These are phyloP conservation scores for Paraphoma chrysanthemicola DNA, from an alignment of 2,329 filamentous ascomycete species.

Conservation along the genomic window DNA sequence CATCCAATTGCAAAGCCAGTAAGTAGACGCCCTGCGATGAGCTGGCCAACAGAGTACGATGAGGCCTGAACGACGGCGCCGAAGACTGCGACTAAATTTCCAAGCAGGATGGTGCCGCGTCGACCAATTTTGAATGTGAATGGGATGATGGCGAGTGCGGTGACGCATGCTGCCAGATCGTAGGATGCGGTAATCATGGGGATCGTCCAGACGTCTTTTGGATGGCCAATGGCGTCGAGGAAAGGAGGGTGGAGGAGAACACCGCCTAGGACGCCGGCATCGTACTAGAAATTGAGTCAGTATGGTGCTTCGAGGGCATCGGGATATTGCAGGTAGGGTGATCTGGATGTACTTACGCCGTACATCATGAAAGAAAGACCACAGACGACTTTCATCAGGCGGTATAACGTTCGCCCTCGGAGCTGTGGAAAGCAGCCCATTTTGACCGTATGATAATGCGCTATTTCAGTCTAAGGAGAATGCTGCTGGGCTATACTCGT, in stretches of 20 bases:
- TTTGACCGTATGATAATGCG: not conserved
- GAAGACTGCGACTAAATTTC: slow-evolving; percentile 44
- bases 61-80: slow-evolving; percentile 46
- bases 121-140: slow-evolving; percentile 48
- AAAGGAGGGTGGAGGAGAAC: slow-evolving; percentile 21
- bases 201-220: slow-evolving; percentile 15
- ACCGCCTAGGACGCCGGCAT: slow-evolving; percentile 24
- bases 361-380: slow-evolving; percentile 18
- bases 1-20: slow-evolving; percentile 59
- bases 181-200: slow-evolving; percentile 20
- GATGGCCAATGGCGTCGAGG: slow-evolving; percentile 18
- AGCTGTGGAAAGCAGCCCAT: slow-evolving; percentile 11
- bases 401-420: slow-evolving; percentile 13
- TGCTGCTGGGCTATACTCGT: too few species aligned
- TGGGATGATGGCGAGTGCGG: slow-evolving; percentile 32
- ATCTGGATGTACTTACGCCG: slow-evolving; percentile 11
- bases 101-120: slow-evolving; percentile 48
- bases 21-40: slow-evolving; percentile 57
- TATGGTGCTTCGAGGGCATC: not conserved
- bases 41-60: slow-evolving; percentile 49
- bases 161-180: slow-evolving; percentile 15
- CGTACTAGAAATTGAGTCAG: slow-evolving; percentile 5
- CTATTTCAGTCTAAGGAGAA: too few species aligned
- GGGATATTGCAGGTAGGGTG: too few species aligned
- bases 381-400: slow-evolving; percentile 15